Conservation (phyloP, 148 eudicot genomes). For the Dysphania ambrosioides region DNA sequence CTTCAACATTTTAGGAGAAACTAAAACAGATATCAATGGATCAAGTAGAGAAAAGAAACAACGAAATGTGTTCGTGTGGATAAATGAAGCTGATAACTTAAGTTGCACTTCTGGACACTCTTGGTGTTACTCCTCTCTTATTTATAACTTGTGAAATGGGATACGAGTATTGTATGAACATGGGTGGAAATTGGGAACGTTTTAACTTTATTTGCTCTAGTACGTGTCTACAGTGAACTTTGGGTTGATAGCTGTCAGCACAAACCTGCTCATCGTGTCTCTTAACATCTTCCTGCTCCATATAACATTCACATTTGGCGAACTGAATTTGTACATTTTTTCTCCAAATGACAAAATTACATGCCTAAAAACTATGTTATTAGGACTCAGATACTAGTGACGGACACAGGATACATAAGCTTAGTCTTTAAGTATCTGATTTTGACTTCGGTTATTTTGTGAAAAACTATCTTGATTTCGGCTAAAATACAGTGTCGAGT, state of each 20-base stretch:
- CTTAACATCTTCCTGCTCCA: slow-evolving; percentile 17
- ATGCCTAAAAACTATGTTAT: not conserved
- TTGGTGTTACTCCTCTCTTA: slow-evolving; percentile 1
- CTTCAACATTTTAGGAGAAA: slow-evolving; percentile 36
- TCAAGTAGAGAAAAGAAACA: not conserved
- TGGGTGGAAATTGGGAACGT: not conserved
- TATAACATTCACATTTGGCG: slow-evolving; percentile 33
- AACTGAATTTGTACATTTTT: slow-evolving; percentile 1
- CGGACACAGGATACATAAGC: too few relatives aligned
- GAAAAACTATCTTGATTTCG: not conserved
- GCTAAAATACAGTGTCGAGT: not conserved
- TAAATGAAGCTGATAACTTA: not conserved
- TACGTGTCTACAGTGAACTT: slow-evolving; percentile 42
- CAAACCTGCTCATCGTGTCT: slow-evolving; percentile 42
- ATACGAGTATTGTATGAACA: not conserved
- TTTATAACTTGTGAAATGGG: slow-evolving; percentile 23
- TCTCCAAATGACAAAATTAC: not conserved
- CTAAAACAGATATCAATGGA: not conserved
- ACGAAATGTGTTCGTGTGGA: not conserved
- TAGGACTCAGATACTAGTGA: not conserved
- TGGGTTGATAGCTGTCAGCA: slow-evolving; percentile 44
- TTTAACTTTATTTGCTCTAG: not conserved
- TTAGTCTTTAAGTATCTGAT: not conserved
- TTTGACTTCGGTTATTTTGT: not conserved
- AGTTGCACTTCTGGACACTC: slow-evolving; percentile 8